phyloP scores from a whole-genome alignment of 257 asterid species.

The Schizonepeta tenuifolia region DNA sequence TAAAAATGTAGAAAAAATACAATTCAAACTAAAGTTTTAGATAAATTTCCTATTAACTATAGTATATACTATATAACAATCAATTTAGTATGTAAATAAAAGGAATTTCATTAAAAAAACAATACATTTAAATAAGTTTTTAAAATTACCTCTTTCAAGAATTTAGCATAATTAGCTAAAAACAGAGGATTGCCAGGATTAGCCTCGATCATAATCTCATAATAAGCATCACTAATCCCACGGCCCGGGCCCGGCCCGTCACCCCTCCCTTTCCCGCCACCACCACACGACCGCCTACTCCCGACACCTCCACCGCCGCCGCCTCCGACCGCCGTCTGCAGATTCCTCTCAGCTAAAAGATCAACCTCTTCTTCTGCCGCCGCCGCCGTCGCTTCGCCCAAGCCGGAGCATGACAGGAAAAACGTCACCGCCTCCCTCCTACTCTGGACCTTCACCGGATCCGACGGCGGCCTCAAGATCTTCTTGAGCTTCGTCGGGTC shows the following conservation, averaged over 20 bases:
- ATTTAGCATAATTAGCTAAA: conserved; percentile 78
- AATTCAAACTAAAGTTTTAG: too few species aligned
- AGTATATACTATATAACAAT: too few species aligned
- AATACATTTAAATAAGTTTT: too few species aligned
- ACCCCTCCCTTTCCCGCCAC: conserved; percentile 51
- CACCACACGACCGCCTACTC: conserved; percentile 46
- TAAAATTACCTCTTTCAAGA: conserved; percentile 86
- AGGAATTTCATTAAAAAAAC: too few species aligned
- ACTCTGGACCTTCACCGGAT: conserved; percentile 43
- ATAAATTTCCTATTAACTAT: too few species aligned
- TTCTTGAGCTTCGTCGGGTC: conserved; percentile 48
- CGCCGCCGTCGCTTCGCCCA: conserved; percentile 40
- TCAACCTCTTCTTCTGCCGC: conserved; percentile 22
- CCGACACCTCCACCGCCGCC: conserved; percentile 43
- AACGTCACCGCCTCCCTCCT: conserved; percentile 36
- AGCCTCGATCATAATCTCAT: conserved; percentile 67
- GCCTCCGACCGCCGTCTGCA: conserved; percentile 43
- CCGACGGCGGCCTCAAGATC: conserved; percentile 36
- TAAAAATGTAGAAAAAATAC: too few species aligned
- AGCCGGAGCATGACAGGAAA: conserved; percentile 46
- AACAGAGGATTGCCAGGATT: conserved; percentile 74
- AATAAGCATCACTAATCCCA: conserved; percentile 56
- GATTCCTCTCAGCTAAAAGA: conserved; percentile 22
- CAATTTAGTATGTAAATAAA: too few species aligned
- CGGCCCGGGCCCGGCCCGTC: conserved; percentile 55